These are phyloP conservation scores for Fomitopsis pulvina DNA, from an alignment of 768 basidiomycete genomes.

Conservation along the genomic window DNA sequence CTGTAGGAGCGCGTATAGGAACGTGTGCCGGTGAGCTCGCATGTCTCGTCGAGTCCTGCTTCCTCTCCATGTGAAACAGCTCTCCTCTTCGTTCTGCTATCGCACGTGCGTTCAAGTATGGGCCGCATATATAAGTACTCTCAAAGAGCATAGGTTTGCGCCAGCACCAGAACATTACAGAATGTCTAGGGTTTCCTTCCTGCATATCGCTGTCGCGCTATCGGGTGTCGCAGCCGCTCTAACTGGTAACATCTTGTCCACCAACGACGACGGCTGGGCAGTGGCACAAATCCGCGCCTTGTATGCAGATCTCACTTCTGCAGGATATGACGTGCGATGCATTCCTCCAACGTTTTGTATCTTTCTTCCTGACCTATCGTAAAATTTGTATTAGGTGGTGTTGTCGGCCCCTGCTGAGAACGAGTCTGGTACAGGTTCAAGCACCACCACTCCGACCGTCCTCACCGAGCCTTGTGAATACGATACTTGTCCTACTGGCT, in stretches of 20 bases:
- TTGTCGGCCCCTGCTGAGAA: slow-evolving; percentile 27
- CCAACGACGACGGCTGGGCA: slow-evolving; percentile 30
- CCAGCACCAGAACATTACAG: too few relatives aligned
- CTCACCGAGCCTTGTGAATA: slow-evolving; percentile 27
- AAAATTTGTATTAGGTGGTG: slow-evolving; percentile 23
- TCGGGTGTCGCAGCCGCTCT: not conserved
- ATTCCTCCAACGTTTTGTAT: not conserved
- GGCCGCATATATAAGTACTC: too few relatives aligned
- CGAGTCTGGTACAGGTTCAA: slow-evolving; percentile 27
- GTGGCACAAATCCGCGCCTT: slow-evolving; percentile 25
- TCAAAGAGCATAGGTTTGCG: too few relatives aligned
- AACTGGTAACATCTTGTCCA: slow-evolving; percentile 16
- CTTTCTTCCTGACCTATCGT: too few relatives aligned
- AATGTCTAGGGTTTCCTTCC: too few relatives aligned
- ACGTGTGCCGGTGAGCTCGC: too few relatives aligned
- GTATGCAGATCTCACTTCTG: slow-evolving; percentile 17
- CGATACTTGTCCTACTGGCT: slow-evolving; percentile 26
- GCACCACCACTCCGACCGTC: slow-evolving; percentile 18
- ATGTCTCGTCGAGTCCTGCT: too few relatives aligned
- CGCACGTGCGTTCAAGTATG: too few relatives aligned
- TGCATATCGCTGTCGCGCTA: not conserved
- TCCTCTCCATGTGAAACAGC: too few relatives aligned
- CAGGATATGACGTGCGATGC: slow-evolving; percentile 23
- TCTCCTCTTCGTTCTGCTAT: too few relatives aligned
- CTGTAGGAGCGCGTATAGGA: too few relatives aligned